These are phyloP conservation scores for Apiospora kogelbergensis DNA, from an alignment of 2,329 filamentous ascomycete genomes.

Conservation along the genomic window DNA sequence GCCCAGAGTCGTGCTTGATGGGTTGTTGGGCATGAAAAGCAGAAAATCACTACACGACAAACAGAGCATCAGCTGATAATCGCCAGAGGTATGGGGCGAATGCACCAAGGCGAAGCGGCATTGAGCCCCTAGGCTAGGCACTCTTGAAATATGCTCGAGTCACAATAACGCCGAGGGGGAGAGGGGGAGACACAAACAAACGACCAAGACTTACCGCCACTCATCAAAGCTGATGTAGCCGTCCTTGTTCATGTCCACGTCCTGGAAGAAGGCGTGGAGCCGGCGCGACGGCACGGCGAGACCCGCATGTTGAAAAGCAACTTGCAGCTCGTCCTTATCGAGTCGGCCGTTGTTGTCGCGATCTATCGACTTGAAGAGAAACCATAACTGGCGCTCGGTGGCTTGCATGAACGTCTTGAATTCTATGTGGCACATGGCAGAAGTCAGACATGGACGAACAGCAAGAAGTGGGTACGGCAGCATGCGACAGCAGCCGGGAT, in stretches of 20 bases:
- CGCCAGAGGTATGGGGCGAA: slow-evolving; percentile 13
- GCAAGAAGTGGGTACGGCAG: not conserved
- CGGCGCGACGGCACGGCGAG: slow-evolving; percentile 75
- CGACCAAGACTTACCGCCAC: slow-evolving; percentile 74
- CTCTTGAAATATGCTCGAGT: not conserved
- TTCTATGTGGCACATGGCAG: slow-evolving; percentile 53
- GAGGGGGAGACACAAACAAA: not conserved
- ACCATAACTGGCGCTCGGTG: slow-evolving; percentile 79
- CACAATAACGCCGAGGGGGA: not conserved
- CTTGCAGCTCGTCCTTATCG: slow-evolving; percentile 79
- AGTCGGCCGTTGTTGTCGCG: slow-evolving; percentile 81
- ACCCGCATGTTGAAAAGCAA: slow-evolving; percentile 76
- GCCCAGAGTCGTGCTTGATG: slow-evolving; percentile 69
- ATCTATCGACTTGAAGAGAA: slow-evolving; percentile 86
- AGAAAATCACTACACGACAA: slow-evolving; percentile 72
- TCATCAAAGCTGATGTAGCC: slow-evolving; percentile 88
- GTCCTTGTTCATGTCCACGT: slow-evolving; percentile 88
- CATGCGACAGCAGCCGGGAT: not conserved
- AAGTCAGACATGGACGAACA: not conserved
- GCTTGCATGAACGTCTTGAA: slow-evolving; percentile 86
- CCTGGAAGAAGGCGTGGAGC: slow-evolving; percentile 80
- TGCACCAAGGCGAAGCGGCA: not conserved
- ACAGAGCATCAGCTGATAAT: slow-evolving; percentile 8
- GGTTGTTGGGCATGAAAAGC: slow-evolving; percentile 73
- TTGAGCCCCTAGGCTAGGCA: not conserved